phyloP scores from a whole-genome alignment of 306 rosid species.

The Prunus davidiana region DNA sequence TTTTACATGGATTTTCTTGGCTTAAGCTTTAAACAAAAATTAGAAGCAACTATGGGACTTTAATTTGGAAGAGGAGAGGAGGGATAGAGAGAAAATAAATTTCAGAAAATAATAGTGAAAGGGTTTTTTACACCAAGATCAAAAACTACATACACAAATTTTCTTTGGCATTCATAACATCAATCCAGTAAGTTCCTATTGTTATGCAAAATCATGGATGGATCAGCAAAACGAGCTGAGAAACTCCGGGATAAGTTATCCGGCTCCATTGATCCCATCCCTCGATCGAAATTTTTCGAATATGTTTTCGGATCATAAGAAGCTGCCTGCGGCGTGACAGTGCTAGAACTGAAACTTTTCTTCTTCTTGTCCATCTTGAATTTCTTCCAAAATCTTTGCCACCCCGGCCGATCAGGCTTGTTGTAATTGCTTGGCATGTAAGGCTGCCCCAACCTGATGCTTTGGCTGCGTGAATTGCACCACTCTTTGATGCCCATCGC shows the following conservation, averaged over 20 bases:
- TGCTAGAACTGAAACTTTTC: slow-evolving; percentile 23
- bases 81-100: background rate
- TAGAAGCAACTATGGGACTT: background rate
- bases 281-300: slow-evolving; percentile 60
- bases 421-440: slow-evolving; percentile 24
- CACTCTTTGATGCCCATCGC: slow-evolving; percentile 53
- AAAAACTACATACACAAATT: background rate
- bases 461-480: slow-evolving; percentile 30
- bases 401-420: slow-evolving; percentile 26
- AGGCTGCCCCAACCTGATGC: slow-evolving; percentile 48
- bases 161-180: background rate
- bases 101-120: background rate
- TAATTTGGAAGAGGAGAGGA: background rate
- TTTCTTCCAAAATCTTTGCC: slow-evolving; percentile 58
- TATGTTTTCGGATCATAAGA: slow-evolving; percentile 47
- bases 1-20: no score
- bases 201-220: slow-evolving; percentile 44
- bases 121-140: slow-evolving; percentile 8
- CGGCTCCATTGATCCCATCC: slow-evolving; percentile 51
- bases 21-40: background rate
- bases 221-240: slow-evolving; percentile 68
- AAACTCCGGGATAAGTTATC: slow-evolving; percentile 58
- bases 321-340: slow-evolving; percentile 16
- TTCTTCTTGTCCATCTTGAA: slow-evolving; percentile 40
- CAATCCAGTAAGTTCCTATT: slow-evolving; percentile 25